Evolutionary conservation across 2,329 filamentous ascomycete species (phyloP).

Genomic region (Pseudogymnoascus sp.): DNA sequence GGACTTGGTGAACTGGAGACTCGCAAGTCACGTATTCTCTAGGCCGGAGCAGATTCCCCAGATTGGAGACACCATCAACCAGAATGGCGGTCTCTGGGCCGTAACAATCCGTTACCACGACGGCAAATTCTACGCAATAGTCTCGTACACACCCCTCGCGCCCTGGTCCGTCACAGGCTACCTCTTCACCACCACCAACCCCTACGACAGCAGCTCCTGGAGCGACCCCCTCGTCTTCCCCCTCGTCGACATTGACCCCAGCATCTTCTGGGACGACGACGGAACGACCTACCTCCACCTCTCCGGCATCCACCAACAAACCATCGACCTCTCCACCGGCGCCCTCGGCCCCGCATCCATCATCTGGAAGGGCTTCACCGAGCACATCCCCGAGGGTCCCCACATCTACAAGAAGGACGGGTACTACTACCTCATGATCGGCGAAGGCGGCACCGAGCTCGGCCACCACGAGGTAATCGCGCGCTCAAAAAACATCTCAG

Average conservation of each 20-base stretch:
- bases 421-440: constrained; percentile 42
- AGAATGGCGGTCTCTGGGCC: constrained; percentile 37
- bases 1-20: constrained; percentile 43
- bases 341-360: constrained; percentile 16
- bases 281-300: constrained; percentile 29
- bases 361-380: constrained; percentile 28
- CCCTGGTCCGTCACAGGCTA: constrained; percentile 26
- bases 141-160: not conserved
- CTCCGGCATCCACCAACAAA: constrained; percentile 17
- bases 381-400: constrained; percentile 29
- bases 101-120: constrained; percentile 37
- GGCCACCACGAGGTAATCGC: constrained; percentile 38
- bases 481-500: constrained; percentile 31
- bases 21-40: constrained; percentile 32
- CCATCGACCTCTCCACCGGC: constrained; percentile 19
- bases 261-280: constrained; percentile 39
- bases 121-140: constrained; percentile 36
- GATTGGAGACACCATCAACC: constrained; percentile 17
- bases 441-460: constrained; percentile 39
- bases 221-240: constrained; percentile 33
- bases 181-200: constrained; percentile 34
- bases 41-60: constrained; percentile 33
- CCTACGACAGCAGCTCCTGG: constrained; percentile 33
- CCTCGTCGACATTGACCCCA: constrained; percentile 37
- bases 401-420: constrained; percentile 39